A percentile compares a stretch with the other conserved stretches of the same genome.
These are phyloP conservation scores for Lachancea mirantina DNA, from an alignment of 805 yeast species.

Conservation along the genomic window DNA sequence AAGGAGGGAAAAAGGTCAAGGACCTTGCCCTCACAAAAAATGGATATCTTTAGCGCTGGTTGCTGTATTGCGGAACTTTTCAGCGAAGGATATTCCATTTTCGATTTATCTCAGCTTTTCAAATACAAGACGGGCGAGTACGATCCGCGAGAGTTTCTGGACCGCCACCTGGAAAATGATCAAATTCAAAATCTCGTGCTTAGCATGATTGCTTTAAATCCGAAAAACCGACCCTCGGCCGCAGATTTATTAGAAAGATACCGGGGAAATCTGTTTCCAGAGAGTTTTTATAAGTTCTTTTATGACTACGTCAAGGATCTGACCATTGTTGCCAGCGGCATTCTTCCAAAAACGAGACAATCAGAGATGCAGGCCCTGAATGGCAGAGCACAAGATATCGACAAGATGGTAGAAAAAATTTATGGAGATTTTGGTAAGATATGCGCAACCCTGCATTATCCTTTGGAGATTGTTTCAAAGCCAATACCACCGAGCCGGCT, in stretches of 20 bases:
- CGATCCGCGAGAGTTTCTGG: constrained; percentile 36
- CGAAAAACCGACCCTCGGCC: constrained; percentile 52
- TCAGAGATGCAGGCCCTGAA: constrained; percentile 14
- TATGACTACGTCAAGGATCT: constrained; percentile 57
- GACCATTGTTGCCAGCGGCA: constrained; percentile 18
- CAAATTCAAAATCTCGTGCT: constrained; percentile 47
- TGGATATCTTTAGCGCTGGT: constrained; percentile 80
- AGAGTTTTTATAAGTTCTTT: constrained; percentile 57
- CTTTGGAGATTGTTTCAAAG: constrained; percentile 5
- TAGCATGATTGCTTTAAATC: constrained; percentile 60
- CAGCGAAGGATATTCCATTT: constrained; percentile 78
- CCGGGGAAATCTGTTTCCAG: constrained; percentile 52
- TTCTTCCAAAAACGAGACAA: constrained; percentile 15
- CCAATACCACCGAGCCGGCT: constrained; percentile 8
- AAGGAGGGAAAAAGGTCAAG: constrained; percentile 9
- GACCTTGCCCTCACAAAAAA: constrained; percentile 42
- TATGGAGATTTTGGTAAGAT: constrained; percentile 49
- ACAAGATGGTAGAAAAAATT: constrained; percentile 43
- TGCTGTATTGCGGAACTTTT: constrained; percentile 89
- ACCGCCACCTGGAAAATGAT: constrained; percentile 40
- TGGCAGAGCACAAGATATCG: constrained; percentile 14
- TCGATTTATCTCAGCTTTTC: constrained; percentile 80
- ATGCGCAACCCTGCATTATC: constrained; percentile 19
- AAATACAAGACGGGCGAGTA: constrained; percentile 68
- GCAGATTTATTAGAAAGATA: constrained; percentile 44